Percentiles rank a stretch among this genome's conserved stretches.
Conservation (phyloP, 2,329 filamentous ascomycete species). For the Clarireedia sp. region DNA sequence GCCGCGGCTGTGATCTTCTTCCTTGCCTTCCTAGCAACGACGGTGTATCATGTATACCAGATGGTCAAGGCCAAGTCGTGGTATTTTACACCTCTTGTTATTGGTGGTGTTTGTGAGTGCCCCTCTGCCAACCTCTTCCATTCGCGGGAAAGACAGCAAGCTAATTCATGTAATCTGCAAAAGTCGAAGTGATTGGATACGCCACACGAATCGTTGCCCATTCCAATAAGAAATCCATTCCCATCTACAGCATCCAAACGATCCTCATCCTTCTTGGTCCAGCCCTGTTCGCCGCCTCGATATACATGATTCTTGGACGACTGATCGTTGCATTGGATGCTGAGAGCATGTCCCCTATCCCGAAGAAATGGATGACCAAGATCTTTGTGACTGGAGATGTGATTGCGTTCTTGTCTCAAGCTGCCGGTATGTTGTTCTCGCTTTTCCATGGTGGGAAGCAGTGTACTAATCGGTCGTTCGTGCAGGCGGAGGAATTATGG, state of each 20-base stretch:
- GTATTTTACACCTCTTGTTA: conserved; percentile 18
- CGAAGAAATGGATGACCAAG: background rate
- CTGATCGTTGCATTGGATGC: background rate
- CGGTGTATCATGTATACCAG: conserved; percentile 11
- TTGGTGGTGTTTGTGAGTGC: background rate
- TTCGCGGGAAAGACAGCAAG: too few relatives aligned
- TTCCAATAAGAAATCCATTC: background rate
- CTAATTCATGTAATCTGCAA: too few relatives aligned
- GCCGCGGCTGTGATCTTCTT: conserved; percentile 11
- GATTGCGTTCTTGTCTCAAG: background rate
- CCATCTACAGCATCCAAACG: background rate
- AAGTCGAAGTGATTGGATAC: background rate
- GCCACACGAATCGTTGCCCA: background rate
- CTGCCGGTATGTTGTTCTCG: background rate
- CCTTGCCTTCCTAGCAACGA: conserved; percentile 5
- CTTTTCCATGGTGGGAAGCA: background rate
- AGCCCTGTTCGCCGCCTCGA: background rate
- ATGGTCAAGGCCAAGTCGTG: conserved; percentile 4
- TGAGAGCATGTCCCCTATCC: background rate
- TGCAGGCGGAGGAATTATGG: conserved; percentile 10
- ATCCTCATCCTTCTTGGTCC: background rate
- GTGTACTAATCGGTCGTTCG: background rate
- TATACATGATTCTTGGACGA: conserved; percentile 4
- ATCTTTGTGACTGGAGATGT: background rate
- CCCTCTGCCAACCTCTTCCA: background rate